Evolutionary conservation across 495 filamentous ascomycete genomes (phyloP), one percentile per base, ranked within the genome.

Genomic region (Lasiosphaeriaceae sp.): DNA sequence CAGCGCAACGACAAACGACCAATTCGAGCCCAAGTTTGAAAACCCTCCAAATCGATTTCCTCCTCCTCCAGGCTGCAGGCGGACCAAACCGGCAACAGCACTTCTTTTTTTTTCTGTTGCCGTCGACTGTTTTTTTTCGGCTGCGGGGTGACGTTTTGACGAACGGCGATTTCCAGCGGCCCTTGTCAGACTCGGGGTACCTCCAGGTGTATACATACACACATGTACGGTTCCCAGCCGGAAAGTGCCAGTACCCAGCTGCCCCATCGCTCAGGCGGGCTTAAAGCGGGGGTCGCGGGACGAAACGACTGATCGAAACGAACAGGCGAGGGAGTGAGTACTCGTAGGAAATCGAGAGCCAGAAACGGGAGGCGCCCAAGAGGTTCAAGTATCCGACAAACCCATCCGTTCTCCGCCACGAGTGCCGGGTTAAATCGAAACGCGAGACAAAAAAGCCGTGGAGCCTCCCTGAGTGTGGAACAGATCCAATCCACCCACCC

Each of bases 351-450:
- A 45, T 31, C 21, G 29, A 46, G 39, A 35, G 29, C 37, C 23
- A 12, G 26, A 20, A 57, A 34, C 47, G 22, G 23, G 48, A 43
- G 41, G 55, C 26, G 55, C 46, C 48, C 50, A 23, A 16, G 48
- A 29, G 55, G 49, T 57, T 57, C 21, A 57, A 57, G 55, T 57
- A 52, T 52, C 55, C 48, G 43, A 52, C 55, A n/a, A 52, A 41
- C 48, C 55, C 43, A 26, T 47, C 31, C 11, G 50, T 17, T 52
- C 17, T 22, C 48, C n/a, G 48, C 24, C 31, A 31, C 48, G 31
- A 35, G 24, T 31, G 11, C 26, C 19, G 26, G 47, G 39, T 43
- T 17, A 43, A 43, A 14, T 43, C 26, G 26, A 9, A 43, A 43
- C 16, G n/a, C 12, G n/a, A 43, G n/a, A 43, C 14, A 43, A 43